Base-by-base conservation (phyloP, 2,329 filamentous ascomycete species). In the Neurospora crassa region DNA sequence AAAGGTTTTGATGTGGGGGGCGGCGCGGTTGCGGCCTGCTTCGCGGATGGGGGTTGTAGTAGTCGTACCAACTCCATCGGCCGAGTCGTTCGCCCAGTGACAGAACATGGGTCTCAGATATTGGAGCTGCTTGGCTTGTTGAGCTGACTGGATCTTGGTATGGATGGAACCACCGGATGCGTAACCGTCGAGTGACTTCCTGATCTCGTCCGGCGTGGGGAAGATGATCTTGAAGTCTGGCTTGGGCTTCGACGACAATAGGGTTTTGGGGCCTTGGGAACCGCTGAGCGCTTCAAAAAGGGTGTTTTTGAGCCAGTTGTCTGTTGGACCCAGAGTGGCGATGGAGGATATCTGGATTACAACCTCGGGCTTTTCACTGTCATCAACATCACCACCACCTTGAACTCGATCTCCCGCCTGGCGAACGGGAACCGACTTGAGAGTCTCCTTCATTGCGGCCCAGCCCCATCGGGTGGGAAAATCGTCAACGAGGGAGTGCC, bases 1-100 rank as follows among this genome's bases (percentile, higher is more conserved):
- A 77, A 96, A 97, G 0, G 93, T 97, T 79, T 97, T 97, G 78
- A 97, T 92, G 76, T 97, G 94, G 0, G 94, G 94, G 0, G 93
- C 92, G 20, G 93, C 93, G 40, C 88, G 85, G 68, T 87, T 84
- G 70, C 92, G 84, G 1, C 90, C 89, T 10, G 88, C 87, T 72
- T 91, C 84, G 6, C 77, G 78, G 1, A 79, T 69, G 1, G 59
- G 37, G 12, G 16, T 24, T n/a, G 29, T 53, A 4, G 10, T 29
- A 45, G 47, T 45, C 78, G 69, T 73, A 12, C 80, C 70, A 40
- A 74, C 76, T 18, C 83, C 84, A 14, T 75, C 69, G 0, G 77
- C 72, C 11, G 80, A 79, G 73, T 92, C 89, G 53, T 91, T 89
- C 3, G 88, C 88, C 94, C 94, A 97, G 74, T 93, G 91, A 75